A percentile compares a stretch with the other conserved stretches of the same genome.
phyloP scores from a whole-genome alignment of 306 rosid species.

The Trifolium repens region DNA sequence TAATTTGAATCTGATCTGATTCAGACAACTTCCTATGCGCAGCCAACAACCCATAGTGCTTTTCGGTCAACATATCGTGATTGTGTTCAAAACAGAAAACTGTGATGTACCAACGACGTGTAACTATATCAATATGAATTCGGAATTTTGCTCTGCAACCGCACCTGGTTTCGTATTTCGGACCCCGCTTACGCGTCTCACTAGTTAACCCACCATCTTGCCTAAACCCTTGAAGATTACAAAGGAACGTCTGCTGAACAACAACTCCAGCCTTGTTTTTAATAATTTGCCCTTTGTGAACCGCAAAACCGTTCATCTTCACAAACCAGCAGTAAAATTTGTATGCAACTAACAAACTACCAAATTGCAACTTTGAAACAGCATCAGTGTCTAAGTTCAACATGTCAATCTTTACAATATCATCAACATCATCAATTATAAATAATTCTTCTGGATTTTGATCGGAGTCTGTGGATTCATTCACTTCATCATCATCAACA shows the following conservation, averaged over 20 bases:
- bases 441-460: too few relatives aligned
- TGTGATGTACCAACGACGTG: too few relatives aligned
- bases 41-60: background rate
- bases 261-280: background rate
- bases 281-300: too few relatives aligned
- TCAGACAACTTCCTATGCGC: background rate
- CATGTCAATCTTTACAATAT: too few relatives aligned
- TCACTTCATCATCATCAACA: too few relatives aligned
- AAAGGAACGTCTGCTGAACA: background rate
- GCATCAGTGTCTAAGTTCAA: too few relatives aligned
- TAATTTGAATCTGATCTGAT: background rate
- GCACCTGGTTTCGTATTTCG: background rate
- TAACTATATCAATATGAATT: background rate
- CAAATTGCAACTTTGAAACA: too few relatives aligned
- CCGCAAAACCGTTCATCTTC: too few relatives aligned
- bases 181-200: background rate
- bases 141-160: background rate
- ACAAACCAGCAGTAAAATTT: too few relatives aligned
- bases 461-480: too few relatives aligned
- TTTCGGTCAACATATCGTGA: background rate
- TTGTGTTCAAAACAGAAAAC: background rate
- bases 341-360: too few relatives aligned
- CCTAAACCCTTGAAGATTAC: background rate
- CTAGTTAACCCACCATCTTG: background rate
- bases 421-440: too few relatives aligned